Evolutionary conservation across 1,284 basidiomycete species (phyloP).

Genomic region (Leucoagaricus sp.): DNA sequence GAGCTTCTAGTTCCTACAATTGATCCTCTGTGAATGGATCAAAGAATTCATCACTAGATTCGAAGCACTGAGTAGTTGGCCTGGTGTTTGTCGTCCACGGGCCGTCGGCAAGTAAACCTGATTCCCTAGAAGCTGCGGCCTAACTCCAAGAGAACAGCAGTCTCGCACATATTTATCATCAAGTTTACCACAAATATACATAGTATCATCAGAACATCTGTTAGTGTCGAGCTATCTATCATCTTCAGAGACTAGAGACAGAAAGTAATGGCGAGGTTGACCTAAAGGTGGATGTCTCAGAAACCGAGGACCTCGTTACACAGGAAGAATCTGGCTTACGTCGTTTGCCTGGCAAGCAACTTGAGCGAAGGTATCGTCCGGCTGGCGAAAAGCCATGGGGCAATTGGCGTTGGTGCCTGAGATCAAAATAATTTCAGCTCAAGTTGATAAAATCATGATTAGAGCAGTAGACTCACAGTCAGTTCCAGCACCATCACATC

Average conservation of each 20-base stretch:
- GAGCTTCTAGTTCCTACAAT: no score
- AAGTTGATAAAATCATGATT: neutral
- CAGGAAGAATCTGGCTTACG: constrained; percentile 23
- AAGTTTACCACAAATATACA: no score
- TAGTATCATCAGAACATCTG: no score
- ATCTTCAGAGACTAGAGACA: constrained; percentile 18
- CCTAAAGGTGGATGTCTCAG: neutral
- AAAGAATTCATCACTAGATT: no score
- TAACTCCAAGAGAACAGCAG: no score
- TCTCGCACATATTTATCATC: no score
- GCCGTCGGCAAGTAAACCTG: no score
- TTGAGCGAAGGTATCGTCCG: constrained; percentile 35
- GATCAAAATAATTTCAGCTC: neutral
- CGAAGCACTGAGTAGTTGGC: no score
- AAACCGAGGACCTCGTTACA: neutral
- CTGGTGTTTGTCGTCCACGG: no score
- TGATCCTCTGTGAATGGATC: no score
- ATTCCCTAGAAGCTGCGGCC: no score
- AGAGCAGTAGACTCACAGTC: constrained; percentile 31
- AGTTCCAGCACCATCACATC: constrained; percentile 41
- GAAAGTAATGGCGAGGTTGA: constrained; percentile 31
- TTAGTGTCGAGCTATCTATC: no score
- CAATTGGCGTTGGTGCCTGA: constrained; percentile 34
- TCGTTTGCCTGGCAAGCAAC: constrained; percentile 38
- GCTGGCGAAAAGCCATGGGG: constrained; percentile 34